Percentiles rank a stretch among this genome's conserved stretches.
Conservation (phyloP, 106 monocot species). For the Gastrodia elata region DNA sequence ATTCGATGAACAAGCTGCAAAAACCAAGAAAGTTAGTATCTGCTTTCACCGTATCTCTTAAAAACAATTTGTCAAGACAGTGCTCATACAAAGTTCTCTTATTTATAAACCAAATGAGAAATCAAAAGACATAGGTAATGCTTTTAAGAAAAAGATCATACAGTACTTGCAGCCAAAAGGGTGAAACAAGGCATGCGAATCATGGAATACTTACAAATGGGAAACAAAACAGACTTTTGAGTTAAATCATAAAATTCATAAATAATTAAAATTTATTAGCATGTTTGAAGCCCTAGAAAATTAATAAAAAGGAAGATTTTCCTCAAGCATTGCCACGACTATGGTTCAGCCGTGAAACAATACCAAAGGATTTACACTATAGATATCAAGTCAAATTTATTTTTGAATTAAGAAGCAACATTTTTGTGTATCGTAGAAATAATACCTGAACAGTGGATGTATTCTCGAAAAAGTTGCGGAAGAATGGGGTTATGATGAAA, state of each 20-base stretch:
- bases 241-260: background rate
- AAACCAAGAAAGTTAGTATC: conserved; percentile 2
- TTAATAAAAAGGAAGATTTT: background rate
- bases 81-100: background rate
- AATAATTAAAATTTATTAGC: background rate
- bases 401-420: background rate
- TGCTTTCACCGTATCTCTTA: background rate
- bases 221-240: background rate
- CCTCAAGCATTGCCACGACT: background rate
- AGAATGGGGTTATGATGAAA: conserved; percentile 70
- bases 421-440: background rate
- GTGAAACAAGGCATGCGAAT: background rate
- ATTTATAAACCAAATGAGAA: background rate
- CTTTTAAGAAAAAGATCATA: background rate
- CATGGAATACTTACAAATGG: background rate
- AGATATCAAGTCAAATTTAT: too few relatives aligned
- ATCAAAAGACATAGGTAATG: background rate
- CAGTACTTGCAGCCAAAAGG: background rate
- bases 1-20: conserved; percentile 81
- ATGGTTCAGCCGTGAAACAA: background rate
- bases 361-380: background rate
- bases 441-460: conserved; percentile 88
- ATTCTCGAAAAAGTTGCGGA: conserved; percentile 95
- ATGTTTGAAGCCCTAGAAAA: background rate
- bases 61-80: background rate